Conservation (phyloP, 768 basidiomycete species). For the Astraeus odoratus region DNA sequence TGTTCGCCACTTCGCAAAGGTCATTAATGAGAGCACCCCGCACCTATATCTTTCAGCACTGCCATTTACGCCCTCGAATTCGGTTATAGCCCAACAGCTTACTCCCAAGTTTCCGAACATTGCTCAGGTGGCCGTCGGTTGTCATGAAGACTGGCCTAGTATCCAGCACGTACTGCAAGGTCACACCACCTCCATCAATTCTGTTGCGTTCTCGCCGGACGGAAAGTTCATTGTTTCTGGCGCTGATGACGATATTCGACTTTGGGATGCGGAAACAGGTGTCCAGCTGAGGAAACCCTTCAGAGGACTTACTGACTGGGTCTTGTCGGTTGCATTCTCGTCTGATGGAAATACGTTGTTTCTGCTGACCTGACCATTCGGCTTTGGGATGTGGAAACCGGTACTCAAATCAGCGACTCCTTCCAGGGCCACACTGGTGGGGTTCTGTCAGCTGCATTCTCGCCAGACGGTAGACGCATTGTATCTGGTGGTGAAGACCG, state of each 20-base stretch:
- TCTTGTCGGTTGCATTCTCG: slow-evolving; percentile 3
- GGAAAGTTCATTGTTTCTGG: not conserved
- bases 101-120: not conserved
- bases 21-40: too few relatives aligned
- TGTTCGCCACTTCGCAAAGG: too few relatives aligned
- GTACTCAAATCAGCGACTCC: not conserved
- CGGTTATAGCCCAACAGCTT: not conserved
- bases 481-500: slow-evolving; percentile 1
- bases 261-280: not conserved
- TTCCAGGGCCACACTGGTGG: slow-evolving; percentile 1
- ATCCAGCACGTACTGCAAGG: not conserved
- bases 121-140: not conserved
- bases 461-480: slow-evolving; percentile 3
- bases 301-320: not conserved
- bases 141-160: not conserved
- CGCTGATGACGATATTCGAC: not conserved
- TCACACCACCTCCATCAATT: not conserved
- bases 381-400: not conserved
- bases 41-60: too few relatives aligned
- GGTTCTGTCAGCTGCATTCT: slow-evolving; percentile 3
- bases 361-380: not conserved
- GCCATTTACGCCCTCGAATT: not conserved
- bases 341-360: too few relatives aligned
- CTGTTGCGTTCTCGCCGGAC: not conserved
- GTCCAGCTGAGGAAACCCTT: not conserved